A percentile compares a stretch with the other conserved stretches of the same genome.
Conservation (phyloP, 177 flowering plant species). For the Tripterygium wilfordii region DNA sequence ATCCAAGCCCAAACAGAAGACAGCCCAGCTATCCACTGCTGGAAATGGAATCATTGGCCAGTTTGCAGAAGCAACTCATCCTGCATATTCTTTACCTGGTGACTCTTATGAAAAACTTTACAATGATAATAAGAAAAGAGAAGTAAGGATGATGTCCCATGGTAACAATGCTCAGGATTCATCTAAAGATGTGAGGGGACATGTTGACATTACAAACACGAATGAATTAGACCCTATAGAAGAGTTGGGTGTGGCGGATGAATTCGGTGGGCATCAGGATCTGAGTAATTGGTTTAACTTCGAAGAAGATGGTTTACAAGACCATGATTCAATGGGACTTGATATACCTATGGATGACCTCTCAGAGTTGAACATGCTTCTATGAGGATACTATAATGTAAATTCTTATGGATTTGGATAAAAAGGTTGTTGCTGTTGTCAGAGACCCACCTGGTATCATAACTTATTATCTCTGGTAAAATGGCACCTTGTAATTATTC, state of each 20-base stretch:
- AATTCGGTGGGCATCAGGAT: neutral
- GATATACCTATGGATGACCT: constrained; percentile 6
- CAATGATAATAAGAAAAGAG: neutral
- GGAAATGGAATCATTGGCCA: constrained; percentile 35
- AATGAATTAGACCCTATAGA: neutral
- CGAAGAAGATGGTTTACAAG: constrained; percentile 1
- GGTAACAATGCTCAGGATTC: neutral
- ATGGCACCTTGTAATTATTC: constrained; percentile 1
- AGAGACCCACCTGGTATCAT: neutral
- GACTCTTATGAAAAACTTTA: constrained; percentile 23
- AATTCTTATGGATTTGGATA: neutral
- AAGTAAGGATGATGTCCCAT: neutral
- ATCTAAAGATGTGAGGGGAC: constrained; percentile 3
- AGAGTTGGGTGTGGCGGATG: neutral
- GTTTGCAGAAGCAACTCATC: constrained; percentile 2
- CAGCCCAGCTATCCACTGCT: constrained; percentile 47
- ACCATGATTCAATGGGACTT: neutral
- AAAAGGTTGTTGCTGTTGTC: neutral
- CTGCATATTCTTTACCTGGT: constrained; percentile 20
- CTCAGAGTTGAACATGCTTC: neutral
- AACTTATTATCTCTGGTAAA: neutral
- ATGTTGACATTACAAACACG: no score
- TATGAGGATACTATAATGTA: neutral
- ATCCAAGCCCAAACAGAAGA: constrained; percentile 69
- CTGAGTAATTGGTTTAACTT: neutral